Evolutionary conservation across 169 alveolate species (phyloP).

Genomic region (Cryptosporidium meleagridis): DNA sequence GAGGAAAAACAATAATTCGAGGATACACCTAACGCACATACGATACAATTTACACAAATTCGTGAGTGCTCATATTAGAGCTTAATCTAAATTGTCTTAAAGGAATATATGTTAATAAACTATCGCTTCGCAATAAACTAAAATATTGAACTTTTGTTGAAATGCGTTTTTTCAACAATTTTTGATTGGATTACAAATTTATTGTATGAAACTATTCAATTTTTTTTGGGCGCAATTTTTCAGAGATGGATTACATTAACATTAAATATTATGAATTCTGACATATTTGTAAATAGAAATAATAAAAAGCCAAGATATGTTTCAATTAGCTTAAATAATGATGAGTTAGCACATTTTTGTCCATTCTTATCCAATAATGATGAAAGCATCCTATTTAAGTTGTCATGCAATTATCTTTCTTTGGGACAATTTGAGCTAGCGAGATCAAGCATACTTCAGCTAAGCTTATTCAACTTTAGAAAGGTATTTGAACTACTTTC

Average conservation of each 20-base stretch:
- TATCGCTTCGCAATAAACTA: not conserved
- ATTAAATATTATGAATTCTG: not conserved
- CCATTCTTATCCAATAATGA: constrained; percentile 10
- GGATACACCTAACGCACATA: constrained; percentile 1
- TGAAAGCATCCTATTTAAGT: not conserved
- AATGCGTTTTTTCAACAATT: not conserved
- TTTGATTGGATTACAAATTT: not conserved
- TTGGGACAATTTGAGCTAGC: constrained; percentile 65
- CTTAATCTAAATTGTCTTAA: not conserved
- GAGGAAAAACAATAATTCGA: constrained; percentile 53
- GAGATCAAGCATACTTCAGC: constrained; percentile 37
- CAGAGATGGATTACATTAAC: not conserved
- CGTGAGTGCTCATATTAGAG: constrained; percentile 44
- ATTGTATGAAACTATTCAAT: not conserved
- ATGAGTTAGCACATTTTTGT: not conserved
- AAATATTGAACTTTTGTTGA: too few relatives aligned
- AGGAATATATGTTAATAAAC: not conserved
- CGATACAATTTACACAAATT: constrained; percentile 2
- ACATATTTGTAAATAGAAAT: not conserved
- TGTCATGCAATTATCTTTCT: constrained; percentile 68
- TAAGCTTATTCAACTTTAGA: not conserved
- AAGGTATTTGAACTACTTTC: constrained; percentile 1
- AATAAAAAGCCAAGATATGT: not conserved
- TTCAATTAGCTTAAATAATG: not conserved
- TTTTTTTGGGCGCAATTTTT: not conserved